A percentile compares a stretch with the other conserved stretches of the same genome.
Conservation (phyloP, 176 grass and related monocot genomes). For the Bonia amplexicaulis region DNA sequence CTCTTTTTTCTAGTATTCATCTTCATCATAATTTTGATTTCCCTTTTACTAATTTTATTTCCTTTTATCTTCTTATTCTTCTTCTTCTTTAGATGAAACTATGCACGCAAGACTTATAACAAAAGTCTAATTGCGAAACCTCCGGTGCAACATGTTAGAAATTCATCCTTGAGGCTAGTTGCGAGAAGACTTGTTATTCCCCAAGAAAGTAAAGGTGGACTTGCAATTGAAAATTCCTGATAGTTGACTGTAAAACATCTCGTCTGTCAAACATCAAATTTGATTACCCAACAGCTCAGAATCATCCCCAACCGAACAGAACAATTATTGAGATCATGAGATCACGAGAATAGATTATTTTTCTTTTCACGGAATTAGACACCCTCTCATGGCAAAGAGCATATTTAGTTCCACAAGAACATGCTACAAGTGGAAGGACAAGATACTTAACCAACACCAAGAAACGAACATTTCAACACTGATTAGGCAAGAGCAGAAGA, state of each 20-base stretch:
- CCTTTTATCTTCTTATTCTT: not conserved
- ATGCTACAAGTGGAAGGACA: not conserved
- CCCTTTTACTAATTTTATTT: not conserved
- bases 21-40: not conserved
- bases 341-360: not conserved
- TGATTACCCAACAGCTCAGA: not conserved
- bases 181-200: not conserved
- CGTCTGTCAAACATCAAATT: not conserved
- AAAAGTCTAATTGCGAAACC: not conserved
- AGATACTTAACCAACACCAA: not conserved
- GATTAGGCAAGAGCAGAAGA: not conserved
- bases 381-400: not conserved
- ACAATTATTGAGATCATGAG: not conserved
- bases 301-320: not conserved
- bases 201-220: not conserved
- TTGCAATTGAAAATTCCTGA: conserved; percentile 4
- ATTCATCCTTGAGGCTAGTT: not conserved
- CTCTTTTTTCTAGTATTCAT: not conserved
- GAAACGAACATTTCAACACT: not conserved
- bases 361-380: not conserved
- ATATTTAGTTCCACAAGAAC: not conserved
- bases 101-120: not conserved
- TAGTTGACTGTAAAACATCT: not conserved
- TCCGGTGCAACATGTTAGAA: not conserved
- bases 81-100: not conserved